phyloP scores from a whole-genome alignment of 1,284 basidiomycete species.

The Cutaneotrichosporon cyanovorans region DNA sequence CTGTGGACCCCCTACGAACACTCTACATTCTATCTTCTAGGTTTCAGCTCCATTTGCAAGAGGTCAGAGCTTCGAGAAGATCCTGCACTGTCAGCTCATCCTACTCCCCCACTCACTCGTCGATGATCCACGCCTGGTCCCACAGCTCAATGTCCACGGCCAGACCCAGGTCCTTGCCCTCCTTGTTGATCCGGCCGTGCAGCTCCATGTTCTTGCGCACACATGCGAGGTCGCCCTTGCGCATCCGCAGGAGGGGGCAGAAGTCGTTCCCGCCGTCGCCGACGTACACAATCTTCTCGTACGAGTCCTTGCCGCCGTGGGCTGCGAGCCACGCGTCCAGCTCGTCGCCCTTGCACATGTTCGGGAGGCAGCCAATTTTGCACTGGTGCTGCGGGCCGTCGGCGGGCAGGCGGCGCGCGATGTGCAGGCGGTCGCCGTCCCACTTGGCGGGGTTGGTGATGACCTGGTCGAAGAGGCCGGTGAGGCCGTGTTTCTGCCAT shows the following conservation, averaged over 20 bases:
- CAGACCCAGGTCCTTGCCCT: constrained; percentile 59
- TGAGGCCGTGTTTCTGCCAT: constrained; percentile 54
- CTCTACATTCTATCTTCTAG: no score
- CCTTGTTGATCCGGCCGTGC: constrained; percentile 62
- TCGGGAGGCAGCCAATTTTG: constrained; percentile 79
- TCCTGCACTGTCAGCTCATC: constrained; percentile 3
- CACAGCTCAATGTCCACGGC: constrained; percentile 69
- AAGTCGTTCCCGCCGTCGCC: constrained; percentile 96
- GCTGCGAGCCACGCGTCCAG: constrained; percentile 68
- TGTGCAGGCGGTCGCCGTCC: constrained; percentile 64
- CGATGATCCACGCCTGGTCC: constrained; percentile 89
- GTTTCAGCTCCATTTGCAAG: no score
- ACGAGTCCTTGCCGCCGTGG: constrained; percentile 55
- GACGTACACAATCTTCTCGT: constrained; percentile 78
- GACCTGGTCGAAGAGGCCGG: constrained; percentile 70
- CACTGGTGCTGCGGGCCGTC: constrained; percentile 74
- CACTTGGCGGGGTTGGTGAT: constrained; percentile 90
- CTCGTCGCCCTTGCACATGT: constrained; percentile 99
- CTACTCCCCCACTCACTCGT: constrained; percentile 51
- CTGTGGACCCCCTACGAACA: no score
- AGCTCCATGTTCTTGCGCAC: constrained; percentile 71
- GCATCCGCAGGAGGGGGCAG: constrained; percentile 77
- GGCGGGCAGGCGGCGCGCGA: constrained; percentile 69
- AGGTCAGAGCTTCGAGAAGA: constrained; percentile 12
- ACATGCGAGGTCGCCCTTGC: constrained; percentile 55